Percentiles rank a stretch among this genome's conserved stretches.
Conservation (phyloP, 441 rosid species). For the Sinapis alba region DNA sequence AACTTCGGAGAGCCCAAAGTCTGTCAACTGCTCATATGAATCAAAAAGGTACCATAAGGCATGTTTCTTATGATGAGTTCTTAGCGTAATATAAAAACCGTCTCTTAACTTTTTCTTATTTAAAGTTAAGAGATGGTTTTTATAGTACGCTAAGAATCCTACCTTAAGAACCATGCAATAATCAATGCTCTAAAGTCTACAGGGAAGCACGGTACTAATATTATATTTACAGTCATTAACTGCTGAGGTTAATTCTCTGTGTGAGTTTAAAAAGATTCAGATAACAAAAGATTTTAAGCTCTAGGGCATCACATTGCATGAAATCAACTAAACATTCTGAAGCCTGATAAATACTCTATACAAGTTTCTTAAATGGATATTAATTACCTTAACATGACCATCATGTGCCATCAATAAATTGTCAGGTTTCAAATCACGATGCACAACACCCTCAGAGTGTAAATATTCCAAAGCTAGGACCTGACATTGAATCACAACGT, state of each 20-base stretch:
- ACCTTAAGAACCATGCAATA: too few species aligned
- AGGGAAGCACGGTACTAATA: slow-evolving; percentile 24
- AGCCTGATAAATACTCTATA: slow-evolving; percentile 22
- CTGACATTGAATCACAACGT: slow-evolving; percentile 43
- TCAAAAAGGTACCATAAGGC: slow-evolving; percentile 43
- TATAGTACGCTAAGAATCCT: too few species aligned
- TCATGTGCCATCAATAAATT: slow-evolving; percentile 97
- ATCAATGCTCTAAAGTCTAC: too few species aligned
- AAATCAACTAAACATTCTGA: slow-evolving; percentile 50
- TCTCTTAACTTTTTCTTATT: too few species aligned
- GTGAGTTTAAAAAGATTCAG: slow-evolving; percentile 17
- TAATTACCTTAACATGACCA: slow-evolving; percentile 98
- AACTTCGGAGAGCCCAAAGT: slow-evolving; percentile 94
- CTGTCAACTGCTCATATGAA: slow-evolving; percentile 84
- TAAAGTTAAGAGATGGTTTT: too few species aligned
- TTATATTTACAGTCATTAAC: not conserved
- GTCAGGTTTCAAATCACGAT: slow-evolving; percentile 99
- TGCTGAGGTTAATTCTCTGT: not conserved
- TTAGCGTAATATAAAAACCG: too few species aligned
- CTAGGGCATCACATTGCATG: slow-evolving; percentile 32
- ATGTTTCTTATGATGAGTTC: too few species aligned
- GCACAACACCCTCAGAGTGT: slow-evolving; percentile 90
- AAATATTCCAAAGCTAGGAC: slow-evolving; percentile 96
- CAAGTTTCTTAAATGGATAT: slow-evolving; percentile 26
- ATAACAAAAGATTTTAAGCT: slow-evolving; percentile 5